Evolutionary conservation across 805 yeast species (phyloP).

Genomic region (Soucietia sequanensis): DNA sequence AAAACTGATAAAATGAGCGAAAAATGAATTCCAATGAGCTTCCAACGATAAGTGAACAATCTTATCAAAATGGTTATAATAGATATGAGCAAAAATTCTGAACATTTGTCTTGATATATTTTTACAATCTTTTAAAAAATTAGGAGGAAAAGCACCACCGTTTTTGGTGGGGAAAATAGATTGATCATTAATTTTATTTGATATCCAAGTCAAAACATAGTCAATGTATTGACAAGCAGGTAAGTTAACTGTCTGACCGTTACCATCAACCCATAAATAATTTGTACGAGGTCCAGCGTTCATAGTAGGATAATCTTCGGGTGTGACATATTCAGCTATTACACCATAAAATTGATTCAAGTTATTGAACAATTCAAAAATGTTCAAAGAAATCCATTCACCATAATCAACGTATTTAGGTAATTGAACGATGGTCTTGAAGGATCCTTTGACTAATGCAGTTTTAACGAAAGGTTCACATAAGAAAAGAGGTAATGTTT

Average conservation of each 20-base stretch:
- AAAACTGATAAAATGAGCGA: slow-evolving; percentile 90
- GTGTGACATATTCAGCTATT: slow-evolving; percentile 87
- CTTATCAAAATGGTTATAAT: slow-evolving; percentile 92
- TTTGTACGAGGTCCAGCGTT: slow-evolving; percentile 92
- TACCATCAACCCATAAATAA: slow-evolving; percentile 83
- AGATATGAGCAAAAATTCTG: slow-evolving; percentile 91
- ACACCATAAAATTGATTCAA: slow-evolving; percentile 86
- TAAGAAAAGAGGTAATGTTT: slow-evolving; percentile 60
- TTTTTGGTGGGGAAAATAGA: slow-evolving; percentile 86
- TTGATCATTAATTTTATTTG: slow-evolving; percentile 84
- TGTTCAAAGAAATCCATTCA: slow-evolving; percentile 94
- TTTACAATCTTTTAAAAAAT: slow-evolving; percentile 76
- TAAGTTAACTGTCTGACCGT: slow-evolving; percentile 73
- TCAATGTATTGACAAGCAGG: slow-evolving; percentile 95
- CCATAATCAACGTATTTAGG: slow-evolving; percentile 93
- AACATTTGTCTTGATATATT: slow-evolving; percentile 91
- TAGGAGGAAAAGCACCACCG: slow-evolving; percentile 87
- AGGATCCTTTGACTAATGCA: slow-evolving; percentile 93
- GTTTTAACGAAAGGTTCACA: slow-evolving; percentile 93
- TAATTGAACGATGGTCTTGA: slow-evolving; percentile 89
- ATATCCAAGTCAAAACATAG: slow-evolving; percentile 86
- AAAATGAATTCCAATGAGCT: slow-evolving; percentile 97
- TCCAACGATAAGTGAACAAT: slow-evolving; percentile 88
- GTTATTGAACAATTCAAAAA: slow-evolving; percentile 85
- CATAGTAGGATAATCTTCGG: slow-evolving; percentile 90